Conservation (phyloP, 805 yeast species). For the Phaffomyces thermotolerans region DNA sequence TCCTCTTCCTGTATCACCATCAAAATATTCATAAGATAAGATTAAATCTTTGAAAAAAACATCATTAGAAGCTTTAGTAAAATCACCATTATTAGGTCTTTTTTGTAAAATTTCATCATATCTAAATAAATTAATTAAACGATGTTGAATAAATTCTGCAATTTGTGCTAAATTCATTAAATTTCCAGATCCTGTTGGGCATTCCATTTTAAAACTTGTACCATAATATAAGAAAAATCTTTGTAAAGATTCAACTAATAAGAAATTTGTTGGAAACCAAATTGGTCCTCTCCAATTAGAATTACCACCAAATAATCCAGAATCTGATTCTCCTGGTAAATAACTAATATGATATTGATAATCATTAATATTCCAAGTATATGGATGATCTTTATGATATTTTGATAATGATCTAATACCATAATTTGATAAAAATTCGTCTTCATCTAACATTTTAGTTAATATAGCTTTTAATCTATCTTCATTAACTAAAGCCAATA, state of each 20-base stretch:
- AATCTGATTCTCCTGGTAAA: slow-evolving; percentile 83
- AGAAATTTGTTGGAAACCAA: slow-evolving; percentile 90
- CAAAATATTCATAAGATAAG: slow-evolving; percentile 82
- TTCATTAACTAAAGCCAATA: slow-evolving; percentile 72
- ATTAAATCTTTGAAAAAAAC: slow-evolving; percentile 67
- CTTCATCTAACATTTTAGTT: slow-evolving; percentile 75
- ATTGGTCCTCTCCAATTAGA: slow-evolving; percentile 98
- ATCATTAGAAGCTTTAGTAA: slow-evolving; percentile 53
- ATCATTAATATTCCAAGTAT: slow-evolving; percentile 76
- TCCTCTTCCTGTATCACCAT: slow-evolving; percentile 92
- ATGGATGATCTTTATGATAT: slow-evolving; percentile 78
- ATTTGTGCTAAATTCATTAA: slow-evolving; percentile 75
- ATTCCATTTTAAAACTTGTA: slow-evolving; percentile 73
- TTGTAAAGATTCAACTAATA: slow-evolving; percentile 80
- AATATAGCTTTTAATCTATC: slow-evolving; percentile 73
- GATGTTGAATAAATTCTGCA: slow-evolving; percentile 83
- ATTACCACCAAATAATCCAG: slow-evolving; percentile 94
- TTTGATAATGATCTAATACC: slow-evolving; percentile 88
- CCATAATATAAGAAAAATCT: slow-evolving; percentile 87
- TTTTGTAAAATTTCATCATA: slow-evolving; percentile 55
- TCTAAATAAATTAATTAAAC: slow-evolving; percentile 69
- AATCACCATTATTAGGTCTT: slow-evolving; percentile 76
- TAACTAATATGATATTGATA: slow-evolving; percentile 62
- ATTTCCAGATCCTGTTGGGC: slow-evolving; percentile 80
- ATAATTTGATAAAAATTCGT: slow-evolving; percentile 74